Percentiles rank a stretch among this genome's conserved stretches.
These are phyloP conservation scores for Beauveria pseudobassiana DNA, from an alignment of 2,329 filamentous ascomycete species.

Conservation along the genomic window DNA sequence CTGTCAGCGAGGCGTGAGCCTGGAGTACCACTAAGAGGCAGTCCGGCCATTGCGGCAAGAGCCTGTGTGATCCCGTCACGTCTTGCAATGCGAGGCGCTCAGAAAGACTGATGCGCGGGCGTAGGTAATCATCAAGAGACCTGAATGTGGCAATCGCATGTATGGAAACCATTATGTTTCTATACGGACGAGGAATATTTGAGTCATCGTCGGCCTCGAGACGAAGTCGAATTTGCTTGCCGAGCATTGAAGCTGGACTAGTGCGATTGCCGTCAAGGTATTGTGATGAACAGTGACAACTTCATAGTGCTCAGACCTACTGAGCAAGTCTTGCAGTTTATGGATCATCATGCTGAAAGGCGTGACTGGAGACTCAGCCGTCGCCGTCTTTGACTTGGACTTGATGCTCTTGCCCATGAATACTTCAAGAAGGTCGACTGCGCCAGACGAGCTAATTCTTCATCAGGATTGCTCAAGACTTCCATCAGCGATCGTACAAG, in stretches of 20 bases:
- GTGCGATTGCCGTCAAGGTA: conserved; percentile 78
- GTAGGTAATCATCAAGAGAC: conserved; percentile 88
- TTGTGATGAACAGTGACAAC: conserved; percentile 94
- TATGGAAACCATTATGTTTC: conserved; percentile 96
- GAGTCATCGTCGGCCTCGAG: conserved; percentile 85
- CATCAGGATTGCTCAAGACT: conserved; percentile 68
- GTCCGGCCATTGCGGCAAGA: conserved; percentile 70
- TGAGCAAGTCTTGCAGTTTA: conserved; percentile 92
- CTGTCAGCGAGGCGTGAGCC: conserved; percentile 37
- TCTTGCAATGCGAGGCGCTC: conserved; percentile 59
- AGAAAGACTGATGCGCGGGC: conserved; percentile 76
- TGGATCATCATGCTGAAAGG: conserved; percentile 86
- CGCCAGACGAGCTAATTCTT: conserved; percentile 54
- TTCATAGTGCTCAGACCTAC: conserved; percentile 95
- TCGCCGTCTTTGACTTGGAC: conserved; percentile 56
- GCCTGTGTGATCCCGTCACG: conserved; percentile 59
- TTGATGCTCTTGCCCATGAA: conserved; percentile 78
- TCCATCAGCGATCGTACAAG: conserved; percentile 78
- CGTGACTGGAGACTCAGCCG: conserved; percentile 63
- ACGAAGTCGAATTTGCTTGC: conserved; percentile 87
- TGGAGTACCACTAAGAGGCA: conserved; percentile 46
- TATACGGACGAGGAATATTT: conserved; percentile 78
- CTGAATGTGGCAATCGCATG: conserved; percentile 98
- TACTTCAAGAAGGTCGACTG: conserved; percentile 76
- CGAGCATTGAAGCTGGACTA: conserved; percentile 90